Conservation (phyloP, 129 eudicot species). For the Chrysanthemum makinoi region DNA sequence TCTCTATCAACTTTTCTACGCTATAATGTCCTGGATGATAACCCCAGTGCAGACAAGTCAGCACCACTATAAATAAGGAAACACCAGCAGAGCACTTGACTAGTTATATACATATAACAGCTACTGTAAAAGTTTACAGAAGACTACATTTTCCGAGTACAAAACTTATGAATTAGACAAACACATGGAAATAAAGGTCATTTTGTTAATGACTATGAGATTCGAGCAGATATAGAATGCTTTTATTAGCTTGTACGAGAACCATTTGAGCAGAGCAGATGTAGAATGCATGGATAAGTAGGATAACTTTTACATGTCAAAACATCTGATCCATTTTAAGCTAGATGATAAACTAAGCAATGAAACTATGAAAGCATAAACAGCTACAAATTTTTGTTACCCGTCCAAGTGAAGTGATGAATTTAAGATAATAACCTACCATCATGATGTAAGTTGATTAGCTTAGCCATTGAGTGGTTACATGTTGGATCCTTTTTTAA, state of each 20-base stretch:
- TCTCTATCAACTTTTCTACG: slow-evolving; percentile 52
- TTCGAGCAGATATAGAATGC: background rate
- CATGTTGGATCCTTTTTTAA: slow-evolving; percentile 83
- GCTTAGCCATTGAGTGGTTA: slow-evolving; percentile 54
- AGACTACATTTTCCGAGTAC: background rate
- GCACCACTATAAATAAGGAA: background rate
- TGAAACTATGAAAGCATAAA: background rate
- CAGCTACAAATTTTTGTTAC: no score
- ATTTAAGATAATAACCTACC: slow-evolving; percentile 38
- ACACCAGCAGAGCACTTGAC: background rate
- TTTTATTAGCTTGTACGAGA: background rate
- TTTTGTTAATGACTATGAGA: background rate
- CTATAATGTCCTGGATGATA: slow-evolving; percentile 56
- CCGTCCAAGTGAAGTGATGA: no score
- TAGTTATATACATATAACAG: no score
- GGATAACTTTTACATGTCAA: background rate
- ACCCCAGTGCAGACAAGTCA: background rate
- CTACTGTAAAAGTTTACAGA: background rate
- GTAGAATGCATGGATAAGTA: background rate
- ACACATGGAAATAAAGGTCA: background rate
- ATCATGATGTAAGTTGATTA: slow-evolving; percentile 50
- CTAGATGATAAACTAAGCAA: background rate
- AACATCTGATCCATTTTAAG: background rate
- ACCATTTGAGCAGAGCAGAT: background rate
- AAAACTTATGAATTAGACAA: background rate